Evolutionary conservation across 148 eudicot genomes (phyloP).

Genomic region (Simmondsia chinensis): DNA sequence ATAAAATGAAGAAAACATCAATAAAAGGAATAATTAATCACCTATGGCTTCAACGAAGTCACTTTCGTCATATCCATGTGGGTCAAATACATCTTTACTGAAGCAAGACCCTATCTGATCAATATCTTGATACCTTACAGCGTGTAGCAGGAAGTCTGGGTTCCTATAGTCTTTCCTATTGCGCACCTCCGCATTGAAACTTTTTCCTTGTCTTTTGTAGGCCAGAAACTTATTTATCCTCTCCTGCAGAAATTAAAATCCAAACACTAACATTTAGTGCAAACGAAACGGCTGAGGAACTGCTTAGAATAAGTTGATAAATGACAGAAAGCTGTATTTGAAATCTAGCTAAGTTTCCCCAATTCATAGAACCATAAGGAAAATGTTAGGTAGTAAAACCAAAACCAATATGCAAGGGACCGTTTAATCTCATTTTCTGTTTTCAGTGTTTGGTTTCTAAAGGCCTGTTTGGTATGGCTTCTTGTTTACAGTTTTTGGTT

Average conservation of each 20-base stretch:
- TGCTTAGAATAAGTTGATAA: no score
- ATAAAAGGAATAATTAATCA: conserved; percentile 8
- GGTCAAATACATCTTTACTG: conserved; percentile 90
- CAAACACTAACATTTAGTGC: not conserved
- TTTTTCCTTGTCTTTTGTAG: conserved; percentile 61
- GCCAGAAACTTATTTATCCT: conserved; percentile 69
- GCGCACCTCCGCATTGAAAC: conserved; percentile 90
- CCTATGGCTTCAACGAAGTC: conserved; percentile 91
- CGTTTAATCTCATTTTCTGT: no score
- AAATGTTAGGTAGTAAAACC: no score
- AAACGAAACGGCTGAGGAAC: no score
- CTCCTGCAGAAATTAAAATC: conserved; percentile 35
- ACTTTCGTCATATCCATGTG: conserved; percentile 88
- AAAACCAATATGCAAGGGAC: no score
- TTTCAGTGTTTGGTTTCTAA: no score
- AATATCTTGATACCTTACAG: conserved; percentile 92
- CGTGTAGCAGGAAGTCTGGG: conserved; percentile 95
- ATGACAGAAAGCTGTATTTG: no score
- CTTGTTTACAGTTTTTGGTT: no score
- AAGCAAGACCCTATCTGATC: conserved; percentile 95
- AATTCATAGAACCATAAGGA: no score
- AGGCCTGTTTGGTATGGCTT: no score
- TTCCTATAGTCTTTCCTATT: conserved; percentile 91
- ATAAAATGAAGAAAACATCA: not conserved
- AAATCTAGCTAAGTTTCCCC: no score